Evolutionary conservation across 345 rosid genomes (phyloP).

Genomic region (Corymbia maculata): DNA sequence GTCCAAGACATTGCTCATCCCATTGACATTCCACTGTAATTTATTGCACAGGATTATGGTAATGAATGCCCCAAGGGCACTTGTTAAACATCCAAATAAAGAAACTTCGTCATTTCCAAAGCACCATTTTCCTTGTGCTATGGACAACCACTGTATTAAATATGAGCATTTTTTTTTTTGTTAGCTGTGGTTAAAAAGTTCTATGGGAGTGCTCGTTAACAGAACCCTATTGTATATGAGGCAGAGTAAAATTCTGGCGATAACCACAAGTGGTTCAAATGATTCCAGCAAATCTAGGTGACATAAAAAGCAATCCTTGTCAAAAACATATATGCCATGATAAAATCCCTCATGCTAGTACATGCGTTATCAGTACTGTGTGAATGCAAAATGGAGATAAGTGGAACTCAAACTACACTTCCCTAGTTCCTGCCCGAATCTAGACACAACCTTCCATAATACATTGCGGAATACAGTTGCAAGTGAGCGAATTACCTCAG

Average conservation of each 20-base stretch:
- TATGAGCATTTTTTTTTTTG: neutral
- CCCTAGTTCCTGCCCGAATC: neutral
- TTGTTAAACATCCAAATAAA: neutral
- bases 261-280: neutral
- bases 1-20: neutral
- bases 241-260: neutral
- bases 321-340: neutral
- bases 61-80: neutral
- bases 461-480: neutral
- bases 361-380: neutral
- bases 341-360: neutral
- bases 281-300: neutral
- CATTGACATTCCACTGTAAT: neutral
- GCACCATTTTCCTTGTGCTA: neutral
- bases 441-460: neutral
- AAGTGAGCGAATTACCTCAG: slow-evolving; percentile 37
- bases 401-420: neutral
- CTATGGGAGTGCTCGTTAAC: neutral
- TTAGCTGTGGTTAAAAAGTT: neutral
- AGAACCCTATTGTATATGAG: neutral
- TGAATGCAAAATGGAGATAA: neutral
- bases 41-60: neutral
- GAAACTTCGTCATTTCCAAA: neutral
- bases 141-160: neutral
- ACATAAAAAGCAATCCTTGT: neutral